Percentiles rank a stretch among this genome's conserved stretches.
Evolutionary conservation across 345 rosid species (phyloP).

Genomic region (Stellera chamaejasme): DNA sequence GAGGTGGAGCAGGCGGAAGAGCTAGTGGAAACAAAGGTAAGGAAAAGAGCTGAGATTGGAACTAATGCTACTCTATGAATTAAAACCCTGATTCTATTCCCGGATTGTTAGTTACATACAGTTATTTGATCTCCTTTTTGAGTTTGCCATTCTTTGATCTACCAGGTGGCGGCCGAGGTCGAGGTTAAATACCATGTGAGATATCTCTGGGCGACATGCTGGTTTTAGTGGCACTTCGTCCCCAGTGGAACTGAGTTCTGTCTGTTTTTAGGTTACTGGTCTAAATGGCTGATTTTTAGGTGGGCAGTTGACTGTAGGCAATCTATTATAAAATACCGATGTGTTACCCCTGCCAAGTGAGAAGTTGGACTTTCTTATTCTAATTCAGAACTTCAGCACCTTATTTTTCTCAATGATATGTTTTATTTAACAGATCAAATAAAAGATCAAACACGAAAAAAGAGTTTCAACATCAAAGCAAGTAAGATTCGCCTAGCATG

Average conservation of each 20-base stretch:
- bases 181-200: conserved; percentile 26
- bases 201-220: conserved; percentile 17
- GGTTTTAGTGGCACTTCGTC: conserved; percentile 29
- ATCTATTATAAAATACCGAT: too few relatives aligned
- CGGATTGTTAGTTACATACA: neutral
- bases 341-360: too few relatives aligned
- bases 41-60: neutral
- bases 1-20: conserved; percentile 56
- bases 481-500: too few relatives aligned
- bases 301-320: too few relatives aligned
- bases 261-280: neutral
- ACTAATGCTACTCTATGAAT: neutral
- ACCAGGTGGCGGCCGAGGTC: conserved; percentile 56
- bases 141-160: conserved; percentile 4
- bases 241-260: conserved; percentile 8
- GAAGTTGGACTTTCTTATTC: too few relatives aligned
- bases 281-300: too few relatives aligned
- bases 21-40: conserved; percentile 54
- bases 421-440: too few relatives aligned
- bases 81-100: neutral
- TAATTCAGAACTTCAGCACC: too few relatives aligned
- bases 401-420: too few relatives aligned
- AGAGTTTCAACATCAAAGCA: too few relatives aligned
- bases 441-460: too few relatives aligned
- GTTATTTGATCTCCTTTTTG: neutral